Conservation (phyloP, 129 eudicot genomes). For the Cynara cardunculus region DNA sequence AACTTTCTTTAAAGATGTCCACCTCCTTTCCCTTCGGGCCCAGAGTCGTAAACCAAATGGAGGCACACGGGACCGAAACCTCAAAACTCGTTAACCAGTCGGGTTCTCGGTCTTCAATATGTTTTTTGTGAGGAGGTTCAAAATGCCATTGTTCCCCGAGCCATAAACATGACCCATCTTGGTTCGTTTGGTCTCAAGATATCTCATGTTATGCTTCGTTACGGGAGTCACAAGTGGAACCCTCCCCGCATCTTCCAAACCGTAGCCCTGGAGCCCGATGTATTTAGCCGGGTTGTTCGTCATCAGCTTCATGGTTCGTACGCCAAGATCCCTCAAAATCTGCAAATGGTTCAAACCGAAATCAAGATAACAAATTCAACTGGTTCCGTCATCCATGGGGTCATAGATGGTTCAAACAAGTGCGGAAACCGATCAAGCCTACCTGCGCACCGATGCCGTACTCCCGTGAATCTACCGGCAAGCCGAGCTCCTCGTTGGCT, state of each 20-base stretch:
- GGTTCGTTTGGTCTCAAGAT: conserved; percentile 77
- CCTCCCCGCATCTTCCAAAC: conserved; percentile 66
- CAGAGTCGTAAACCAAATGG: background rate
- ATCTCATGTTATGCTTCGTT: conserved; percentile 71
- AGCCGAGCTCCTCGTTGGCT: conserved; percentile 90
- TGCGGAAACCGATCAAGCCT: conserved; percentile 1
- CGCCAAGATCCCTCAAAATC: conserved; percentile 85
- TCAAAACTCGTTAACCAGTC: background rate
- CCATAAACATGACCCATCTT: conserved; percentile 90
- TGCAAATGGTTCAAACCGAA: conserved; percentile 27
- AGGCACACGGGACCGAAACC: background rate
- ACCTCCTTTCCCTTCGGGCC: no score
- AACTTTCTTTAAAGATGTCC: no score
- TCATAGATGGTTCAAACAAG: background rate
- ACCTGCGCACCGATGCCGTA: conserved; percentile 96
- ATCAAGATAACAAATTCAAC: background rate
- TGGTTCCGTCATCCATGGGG: background rate
- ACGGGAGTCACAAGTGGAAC: conserved; percentile 78
- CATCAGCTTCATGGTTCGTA: conserved; percentile 83
- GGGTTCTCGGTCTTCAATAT: conserved; percentile 18
- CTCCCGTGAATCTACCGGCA: conserved; percentile 94
- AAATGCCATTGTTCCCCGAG: conserved; percentile 26
- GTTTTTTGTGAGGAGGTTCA: conserved; percentile 23
- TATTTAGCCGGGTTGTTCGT: conserved; percentile 88
- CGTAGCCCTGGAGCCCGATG: conserved; percentile 83